Base-by-base conservation (phyloP, 257 asterid species). In the Plantago elongata region DNA sequence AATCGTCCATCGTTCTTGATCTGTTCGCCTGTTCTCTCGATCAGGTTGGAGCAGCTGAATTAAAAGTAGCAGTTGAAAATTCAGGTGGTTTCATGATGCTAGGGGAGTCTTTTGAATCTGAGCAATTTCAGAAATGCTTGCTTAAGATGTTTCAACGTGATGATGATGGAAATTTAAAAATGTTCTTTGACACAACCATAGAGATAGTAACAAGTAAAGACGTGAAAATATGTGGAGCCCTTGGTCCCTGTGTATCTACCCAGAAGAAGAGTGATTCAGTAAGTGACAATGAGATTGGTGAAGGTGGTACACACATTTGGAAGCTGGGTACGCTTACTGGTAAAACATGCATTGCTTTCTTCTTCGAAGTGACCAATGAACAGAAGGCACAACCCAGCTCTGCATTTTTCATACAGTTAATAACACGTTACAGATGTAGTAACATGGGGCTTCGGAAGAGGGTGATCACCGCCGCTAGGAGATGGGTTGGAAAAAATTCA, bases 11-110 rank as follows among this genome's bases (percentile, higher is more conserved):
- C 71, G 69, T 83, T 75, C 97, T 92, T 51, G 99, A 92, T 78
- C 85, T 92, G 15, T 92, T 92, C 67, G 99, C 96, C 61, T 92
- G 99, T 75, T 84, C 99, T 52, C 76, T 92, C 72, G 99, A 92
- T 71, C 99, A 92, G 81, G 88, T 92, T 45, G 99, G 99, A 67
- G 97, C 95, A 55, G 95, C 94, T 9, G 99, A 92, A 71, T 69
- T 92, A 56, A 83, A 78, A 78, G 51, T 51, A 42, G 81, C 91
- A 4, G 89, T 92, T 61, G 96, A 86, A 74, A 73, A 62, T 43
- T 86, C 99, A 9, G 92, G 94, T 9, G 99, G 99, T 15, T 80
- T 86, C 75, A 83, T 92, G 91, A 86, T 89, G 79, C 63, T 89
- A 60, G 85, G 83, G 51, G 99, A 92, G 73, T 83, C 97, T 4